phyloP scores from a whole-genome alignment of 139 green algal species.

The Coccomyxa sp. region DNA sequence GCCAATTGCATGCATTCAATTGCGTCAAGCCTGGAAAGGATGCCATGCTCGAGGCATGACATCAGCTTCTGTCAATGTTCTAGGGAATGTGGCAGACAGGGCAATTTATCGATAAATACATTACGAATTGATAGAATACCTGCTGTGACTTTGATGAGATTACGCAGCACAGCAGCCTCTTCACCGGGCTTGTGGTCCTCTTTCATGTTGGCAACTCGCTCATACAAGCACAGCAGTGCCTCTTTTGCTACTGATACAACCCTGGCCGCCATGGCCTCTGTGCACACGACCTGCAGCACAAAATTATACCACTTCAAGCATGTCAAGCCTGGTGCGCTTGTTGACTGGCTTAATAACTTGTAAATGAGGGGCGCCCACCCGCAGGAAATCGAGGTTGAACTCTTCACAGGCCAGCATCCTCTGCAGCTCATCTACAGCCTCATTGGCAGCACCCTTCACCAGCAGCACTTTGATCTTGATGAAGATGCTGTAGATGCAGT shows the following conservation, averaged over 20 bases:
- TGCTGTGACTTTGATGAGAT: neutral
- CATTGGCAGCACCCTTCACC: neutral
- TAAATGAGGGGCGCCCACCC: neutral
- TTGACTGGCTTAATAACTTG: neutral
- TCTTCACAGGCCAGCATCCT: conserved; percentile 14
- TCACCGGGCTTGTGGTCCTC: conserved; percentile 9
- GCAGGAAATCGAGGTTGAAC: conserved; percentile 3
- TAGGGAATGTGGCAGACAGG: too few species aligned
- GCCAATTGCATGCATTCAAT: too few species aligned
- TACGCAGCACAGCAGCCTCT: neutral
- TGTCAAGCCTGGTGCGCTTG: neutral
- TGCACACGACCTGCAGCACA: neutral
- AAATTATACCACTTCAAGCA: neutral
- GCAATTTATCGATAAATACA: too few species aligned
- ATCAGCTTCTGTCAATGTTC: too few species aligned
- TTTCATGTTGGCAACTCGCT: neutral
- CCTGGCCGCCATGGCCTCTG: conserved; percentile 1
- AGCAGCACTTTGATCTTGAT: conserved; percentile 16
- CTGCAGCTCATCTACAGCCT: conserved; percentile 4
- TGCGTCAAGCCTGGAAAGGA: too few species aligned
- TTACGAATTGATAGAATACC: neutral
- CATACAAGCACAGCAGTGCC: neutral
- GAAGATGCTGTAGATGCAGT: conserved; percentile 5
- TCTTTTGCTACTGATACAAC: neutral
- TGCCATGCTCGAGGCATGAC: too few species aligned